Percentiles rank a stretch among this genome's conserved stretches.
These are phyloP conservation scores for Knufia petricola DNA, from an alignment of 2,329 filamentous ascomycete genomes.

Conservation along the genomic window DNA sequence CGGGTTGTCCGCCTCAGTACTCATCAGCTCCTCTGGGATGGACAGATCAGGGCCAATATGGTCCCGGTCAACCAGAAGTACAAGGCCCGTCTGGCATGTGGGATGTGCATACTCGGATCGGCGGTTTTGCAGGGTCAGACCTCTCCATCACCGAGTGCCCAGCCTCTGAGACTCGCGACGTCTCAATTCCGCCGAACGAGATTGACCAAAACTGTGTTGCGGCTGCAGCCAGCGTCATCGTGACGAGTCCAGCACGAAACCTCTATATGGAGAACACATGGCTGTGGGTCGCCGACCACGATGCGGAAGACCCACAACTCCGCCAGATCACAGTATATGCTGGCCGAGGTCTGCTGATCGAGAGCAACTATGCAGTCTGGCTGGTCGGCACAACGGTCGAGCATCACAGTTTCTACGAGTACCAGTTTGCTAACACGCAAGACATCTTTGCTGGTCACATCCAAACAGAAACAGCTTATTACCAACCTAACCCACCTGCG, in stretches of 20 bases:
- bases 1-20: too few relatives aligned
- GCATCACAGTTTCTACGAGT: constrained; percentile 41
- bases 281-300: constrained; percentile 47
- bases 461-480: constrained; percentile 35
- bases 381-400: constrained; percentile 39
- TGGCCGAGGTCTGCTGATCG: constrained; percentile 44
- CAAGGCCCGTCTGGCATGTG: constrained; percentile 41
- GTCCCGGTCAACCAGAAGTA: background rate
- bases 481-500: constrained; percentile 30
- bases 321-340: constrained; percentile 44
- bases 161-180: constrained; percentile 27
- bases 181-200: constrained; percentile 22
- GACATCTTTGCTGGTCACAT: constrained; percentile 36
- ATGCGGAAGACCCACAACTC: constrained; percentile 42
- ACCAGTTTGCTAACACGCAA: constrained; percentile 35
- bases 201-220: constrained; percentile 24
- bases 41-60: constrained; percentile 5
- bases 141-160: constrained; percentile 36
- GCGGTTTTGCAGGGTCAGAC: constrained; percentile 42
- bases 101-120: constrained; percentile 45
- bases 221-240: constrained; percentile 31
- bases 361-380: constrained; percentile 37
- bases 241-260: constrained; percentile 28
- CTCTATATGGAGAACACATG: constrained; percentile 43
- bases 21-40: background rate